Base-by-base conservation (phyloP, 2,329 filamentous ascomycete species). In the Epichloe sylvatica region DNA sequence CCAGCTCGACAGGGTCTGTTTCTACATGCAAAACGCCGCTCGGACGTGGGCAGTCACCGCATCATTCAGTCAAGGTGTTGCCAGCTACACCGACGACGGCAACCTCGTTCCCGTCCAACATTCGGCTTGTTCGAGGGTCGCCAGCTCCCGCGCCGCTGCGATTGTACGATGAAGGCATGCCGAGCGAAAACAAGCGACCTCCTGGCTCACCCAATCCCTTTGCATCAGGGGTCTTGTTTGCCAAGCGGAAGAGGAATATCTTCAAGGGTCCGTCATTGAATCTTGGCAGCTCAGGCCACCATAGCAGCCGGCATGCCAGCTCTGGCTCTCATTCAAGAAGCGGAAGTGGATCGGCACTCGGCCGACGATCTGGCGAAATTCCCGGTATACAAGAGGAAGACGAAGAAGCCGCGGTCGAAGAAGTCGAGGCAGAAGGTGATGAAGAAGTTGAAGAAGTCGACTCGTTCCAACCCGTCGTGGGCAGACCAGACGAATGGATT, bases 21-120 rank as follows among this genome's bases (percentile, higher is more conserved):
- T 82, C 83, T 0, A 79, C 80, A 17, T 84, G 84, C 36, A 84
- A 82, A 60, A 83, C 78, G 15, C 80, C 78, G 1, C 70, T 79
- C 46, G 76, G 76, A 41, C 69, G 77, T 36, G 77, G 77, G 13
- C 80, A 86, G 23, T 90, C 84, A 3, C 91, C 92, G 1, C 89
- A 96, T 63, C 80, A 87, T 56, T 94, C 87, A 0, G 84, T 97
- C 59, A 97, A 97, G 68, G 85, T 97, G n/a, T 78, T 97, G 3
- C 91, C 92, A 1, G 86, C 87, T 0, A 95, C 90, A 0, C 91
- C 91, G 0, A 90, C 84, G 0, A 90, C 84, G 0, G 70, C 77
- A 3, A 72, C 74, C 15, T 71, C 78, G 1, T 94, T 97, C 59
- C 90, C 91, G 0, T 86, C 81, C 47, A 94, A 90, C 56, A 86